A percentile compares a stretch with the other conserved stretches of the same genome.
phyloP scores from a whole-genome alignment of 768 basidiomycete species.

The Crassisporium funariophilum region DNA sequence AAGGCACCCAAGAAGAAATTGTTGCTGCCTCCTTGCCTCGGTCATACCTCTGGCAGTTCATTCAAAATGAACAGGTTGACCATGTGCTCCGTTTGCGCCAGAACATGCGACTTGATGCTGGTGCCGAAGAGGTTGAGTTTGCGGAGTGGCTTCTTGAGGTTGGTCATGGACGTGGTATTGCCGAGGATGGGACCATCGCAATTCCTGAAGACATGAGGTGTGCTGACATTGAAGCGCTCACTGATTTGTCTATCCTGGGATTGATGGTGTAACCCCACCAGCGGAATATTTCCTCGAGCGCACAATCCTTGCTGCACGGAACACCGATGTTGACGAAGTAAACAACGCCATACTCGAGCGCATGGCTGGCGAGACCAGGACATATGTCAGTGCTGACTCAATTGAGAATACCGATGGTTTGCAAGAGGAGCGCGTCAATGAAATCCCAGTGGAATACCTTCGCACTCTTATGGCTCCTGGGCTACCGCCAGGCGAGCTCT shows the following conservation, averaged over 20 bases:
- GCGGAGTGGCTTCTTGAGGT: slow-evolving; percentile 38
- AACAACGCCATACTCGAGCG: too few relatives aligned
- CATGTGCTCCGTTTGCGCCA: too few relatives aligned
- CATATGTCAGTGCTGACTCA: slow-evolving; percentile 31
- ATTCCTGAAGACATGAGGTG: slow-evolving; percentile 18
- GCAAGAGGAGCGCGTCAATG: slow-evolving; percentile 22
- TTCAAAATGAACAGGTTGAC: too few relatives aligned
- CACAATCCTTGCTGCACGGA: too few relatives aligned
- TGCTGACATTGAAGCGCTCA: too few relatives aligned
- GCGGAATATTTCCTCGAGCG: too few relatives aligned
- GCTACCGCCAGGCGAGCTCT: slow-evolving; percentile 40
- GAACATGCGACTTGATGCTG: slow-evolving; percentile 40
- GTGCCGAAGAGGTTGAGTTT: slow-evolving; percentile 27
- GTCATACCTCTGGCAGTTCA: slow-evolving; percentile 40
- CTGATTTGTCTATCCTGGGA: too few relatives aligned
- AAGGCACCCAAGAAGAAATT: slow-evolving; percentile 41
- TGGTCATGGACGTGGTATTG: slow-evolving; percentile 16
- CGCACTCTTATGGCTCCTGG: slow-evolving; percentile 37
- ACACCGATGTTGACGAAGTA: too few relatives aligned
- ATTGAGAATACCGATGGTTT: slow-evolving; percentile 15
- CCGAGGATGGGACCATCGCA: slow-evolving; percentile 2
- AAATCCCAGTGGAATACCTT: slow-evolving; percentile 40
- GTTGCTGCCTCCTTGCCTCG: slow-evolving; percentile 34
- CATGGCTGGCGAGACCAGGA: slow-evolving; percentile 21
- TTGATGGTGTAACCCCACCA: too few relatives aligned